phyloP scores from a whole-genome alignment of 306 rosid genomes.

The Hylodesmum podocarpum region DNA sequence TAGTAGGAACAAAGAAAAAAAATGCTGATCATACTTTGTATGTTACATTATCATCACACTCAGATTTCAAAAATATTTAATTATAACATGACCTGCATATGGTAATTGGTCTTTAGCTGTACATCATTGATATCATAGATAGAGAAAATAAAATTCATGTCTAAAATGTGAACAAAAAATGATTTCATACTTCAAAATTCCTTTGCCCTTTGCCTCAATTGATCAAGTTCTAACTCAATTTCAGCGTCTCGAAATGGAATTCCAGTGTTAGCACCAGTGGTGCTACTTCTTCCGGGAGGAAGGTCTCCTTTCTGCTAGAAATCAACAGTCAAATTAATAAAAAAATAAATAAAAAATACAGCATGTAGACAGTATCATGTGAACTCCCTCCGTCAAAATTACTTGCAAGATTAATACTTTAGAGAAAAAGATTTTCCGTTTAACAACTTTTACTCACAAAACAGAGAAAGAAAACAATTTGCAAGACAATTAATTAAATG shows the following conservation, averaged over 20 bases:
- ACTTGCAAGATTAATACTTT: slow-evolving; percentile 20
- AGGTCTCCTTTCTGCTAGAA: slow-evolving; percentile 86
- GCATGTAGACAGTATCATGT: not conserved
- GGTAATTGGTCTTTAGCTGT: slow-evolving; percentile 42
- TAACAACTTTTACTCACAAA: slow-evolving; percentile 2
- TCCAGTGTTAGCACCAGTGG: slow-evolving; percentile 44
- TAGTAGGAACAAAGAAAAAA: too few relatives aligned
- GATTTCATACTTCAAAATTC: slow-evolving; percentile 48
- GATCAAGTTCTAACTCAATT: slow-evolving; percentile 82
- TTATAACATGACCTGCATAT: slow-evolving; percentile 25
- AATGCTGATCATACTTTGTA: too few relatives aligned
- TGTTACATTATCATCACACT: too few relatives aligned
- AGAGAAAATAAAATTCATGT: slow-evolving; percentile 23
- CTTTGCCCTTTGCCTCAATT: slow-evolving; percentile 69
- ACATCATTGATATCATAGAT: slow-evolving; percentile 36
- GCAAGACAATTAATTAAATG: slow-evolving; percentile 3
- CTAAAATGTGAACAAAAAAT: slow-evolving; percentile 3
- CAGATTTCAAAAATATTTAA: too few relatives aligned
- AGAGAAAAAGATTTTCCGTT: not conserved
- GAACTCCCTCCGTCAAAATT: not conserved
- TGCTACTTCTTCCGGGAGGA: slow-evolving; percentile 78
- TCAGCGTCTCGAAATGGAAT: slow-evolving; percentile 75
- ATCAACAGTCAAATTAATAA: slow-evolving; percentile 30
- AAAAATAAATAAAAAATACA: too few relatives aligned
- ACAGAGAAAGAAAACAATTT: slow-evolving; percentile 20